Conservation (phyloP, 306 rosid genomes). For the Heteromeles arbutifolia region DNA sequence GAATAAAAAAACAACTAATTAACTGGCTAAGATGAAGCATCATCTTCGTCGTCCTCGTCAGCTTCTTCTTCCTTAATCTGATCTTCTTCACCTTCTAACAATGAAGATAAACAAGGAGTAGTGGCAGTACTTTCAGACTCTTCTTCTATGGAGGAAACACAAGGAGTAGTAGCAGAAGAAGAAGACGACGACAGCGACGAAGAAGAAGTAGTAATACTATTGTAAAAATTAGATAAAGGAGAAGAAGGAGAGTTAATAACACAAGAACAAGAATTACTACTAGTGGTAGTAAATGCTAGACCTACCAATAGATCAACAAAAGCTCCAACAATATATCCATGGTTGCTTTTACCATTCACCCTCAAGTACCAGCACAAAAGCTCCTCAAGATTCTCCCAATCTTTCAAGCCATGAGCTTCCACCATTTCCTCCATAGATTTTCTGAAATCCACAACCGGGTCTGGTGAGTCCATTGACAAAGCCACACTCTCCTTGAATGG, state of each 20-base stretch:
- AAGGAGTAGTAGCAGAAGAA: constrained; percentile 23
- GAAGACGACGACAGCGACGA: constrained; percentile 31
- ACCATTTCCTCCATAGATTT: constrained; percentile 85
- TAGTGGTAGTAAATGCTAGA: constrained; percentile 23
- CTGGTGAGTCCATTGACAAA: constrained; percentile 41
- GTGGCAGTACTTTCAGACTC: constrained; percentile 12
- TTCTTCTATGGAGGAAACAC: constrained; percentile 33
- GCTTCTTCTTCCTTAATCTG: constrained; percentile 19
- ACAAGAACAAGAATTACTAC: neutral
- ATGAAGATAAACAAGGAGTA: constrained; percentile 37
- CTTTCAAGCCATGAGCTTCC: constrained; percentile 46
- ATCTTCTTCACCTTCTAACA: constrained; percentile 37
- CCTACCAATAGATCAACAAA: constrained; percentile 64
- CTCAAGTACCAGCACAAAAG: constrained; percentile 63
- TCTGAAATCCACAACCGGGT: constrained; percentile 66
- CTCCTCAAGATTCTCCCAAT: constrained; percentile 65
- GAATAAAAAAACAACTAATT: neutral
- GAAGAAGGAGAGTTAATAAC: constrained; percentile 16
- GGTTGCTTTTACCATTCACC: constrained; percentile 41
- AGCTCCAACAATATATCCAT: constrained; percentile 49
- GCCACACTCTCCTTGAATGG: constrained; percentile 49
- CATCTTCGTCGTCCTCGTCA: neutral
- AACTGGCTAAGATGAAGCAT: constrained; percentile 22
- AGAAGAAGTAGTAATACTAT: constrained; percentile 19
- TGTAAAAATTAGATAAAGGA: constrained; percentile 30